These are phyloP conservation scores for Millerozyma acaciae DNA, from an alignment of 805 yeast species.

Conservation along the genomic window DNA sequence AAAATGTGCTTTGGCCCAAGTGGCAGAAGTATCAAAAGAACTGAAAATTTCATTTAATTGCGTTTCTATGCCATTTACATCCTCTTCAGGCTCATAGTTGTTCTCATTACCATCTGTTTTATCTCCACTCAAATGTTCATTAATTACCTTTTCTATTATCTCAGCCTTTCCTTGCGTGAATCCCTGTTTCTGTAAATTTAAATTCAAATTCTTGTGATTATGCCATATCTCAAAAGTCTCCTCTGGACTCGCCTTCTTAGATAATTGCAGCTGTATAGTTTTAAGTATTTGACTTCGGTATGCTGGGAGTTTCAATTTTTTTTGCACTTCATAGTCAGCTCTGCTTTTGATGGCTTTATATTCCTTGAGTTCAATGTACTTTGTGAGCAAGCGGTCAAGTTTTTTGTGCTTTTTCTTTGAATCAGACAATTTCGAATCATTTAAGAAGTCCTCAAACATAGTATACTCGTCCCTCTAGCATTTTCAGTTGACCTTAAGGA, in stretches of 20 bases:
- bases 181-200: constrained; percentile 7
- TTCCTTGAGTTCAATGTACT: constrained; percentile 16
- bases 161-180: constrained; percentile 3
- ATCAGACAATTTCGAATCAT: constrained; percentile 8
- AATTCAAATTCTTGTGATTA: constrained; percentile 13
- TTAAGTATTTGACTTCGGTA: constrained; percentile 10
- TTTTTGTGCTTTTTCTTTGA: constrained; percentile 9
- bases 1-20: constrained; percentile 17
- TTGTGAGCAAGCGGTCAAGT: constrained; percentile 10
- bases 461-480: no score
- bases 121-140: background rate
- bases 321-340: background rate
- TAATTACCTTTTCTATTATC: constrained; percentile 2
- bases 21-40: constrained; percentile 17
- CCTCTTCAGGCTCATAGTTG: constrained; percentile 6
- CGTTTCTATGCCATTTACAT: constrained; percentile 5
- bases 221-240: constrained; percentile 36
- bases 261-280: constrained; percentile 22
- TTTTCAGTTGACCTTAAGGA: no score
- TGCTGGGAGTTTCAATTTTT: background rate
- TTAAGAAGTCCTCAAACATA: constrained; percentile 11
- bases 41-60: constrained; percentile 10
- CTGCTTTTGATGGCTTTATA: constrained; percentile 10
- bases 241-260: constrained; percentile 24
- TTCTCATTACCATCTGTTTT: constrained; percentile 3